Evolutionary conservation across 805 yeast genomes (phyloP), one percentile per base, ranked within the genome.

Genomic region (Yamadazyma tumulicola): DNA sequence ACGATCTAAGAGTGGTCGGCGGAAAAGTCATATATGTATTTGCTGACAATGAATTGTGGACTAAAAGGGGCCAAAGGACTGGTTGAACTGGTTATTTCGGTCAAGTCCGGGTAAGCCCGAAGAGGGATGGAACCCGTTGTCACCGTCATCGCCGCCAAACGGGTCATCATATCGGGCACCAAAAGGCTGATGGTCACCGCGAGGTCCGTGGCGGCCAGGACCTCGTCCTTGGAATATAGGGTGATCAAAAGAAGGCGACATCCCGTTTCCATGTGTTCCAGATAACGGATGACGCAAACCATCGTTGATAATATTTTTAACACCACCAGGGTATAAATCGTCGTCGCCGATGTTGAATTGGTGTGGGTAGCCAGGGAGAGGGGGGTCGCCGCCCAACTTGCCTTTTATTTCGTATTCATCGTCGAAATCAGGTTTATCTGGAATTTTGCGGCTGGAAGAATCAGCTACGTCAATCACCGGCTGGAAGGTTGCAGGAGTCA

Each of bases 181-280:
- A 0, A 69, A 68, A 4, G 71, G 69, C 8, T 24, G 27, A 16
- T 24, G 16, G 6, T 6, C 29, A 4, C 78, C 77, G 1, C 69
- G 69, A 4, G 71, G 69, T 26, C 56, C 59, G 9, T 9, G 11
- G 2, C 69, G 66, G 21, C 49, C 37, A 11, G 65, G 50, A 9
- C 23, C 23, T 14, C 29, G 9, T n/a, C 39, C 34, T 6, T 41
- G 40, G 44, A 77, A 77, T 6, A 77, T 37, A 0, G 81, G 81
- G 47, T 77, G 80, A 28, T 68, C 51, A 1, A 62, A 47, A 4
- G 73, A 63, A 1, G 79, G 77, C 35, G 70, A 56, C 83, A 77
- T 76, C 0, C 82, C 83, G 10, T 76, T 75, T 19, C 52, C 57
- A 9, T 43, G 47, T 13, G 30, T 15, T 0, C 40, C 31, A 4